These are phyloP conservation scores for Eimeria nieschulzi DNA, from an alignment of 169 alveolate species.

Conservation along the genomic window DNA sequence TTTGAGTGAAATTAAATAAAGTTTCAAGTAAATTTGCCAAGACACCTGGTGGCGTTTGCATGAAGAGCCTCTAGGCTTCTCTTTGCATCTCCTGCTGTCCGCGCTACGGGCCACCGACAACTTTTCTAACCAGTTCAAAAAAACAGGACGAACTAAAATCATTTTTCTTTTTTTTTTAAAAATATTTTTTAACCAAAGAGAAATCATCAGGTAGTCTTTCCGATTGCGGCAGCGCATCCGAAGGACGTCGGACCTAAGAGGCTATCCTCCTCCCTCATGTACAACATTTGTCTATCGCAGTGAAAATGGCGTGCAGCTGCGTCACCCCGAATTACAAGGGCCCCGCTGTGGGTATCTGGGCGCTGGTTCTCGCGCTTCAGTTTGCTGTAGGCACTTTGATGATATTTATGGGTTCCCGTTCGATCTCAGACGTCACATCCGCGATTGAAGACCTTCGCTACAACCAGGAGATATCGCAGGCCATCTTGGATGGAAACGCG, in stretches of 20 bases:
- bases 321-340: conserved; percentile 37
- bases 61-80: too few species aligned
- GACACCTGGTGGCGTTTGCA: too few species aligned
- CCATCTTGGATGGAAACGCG: neutral
- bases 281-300: conserved; percentile 79
- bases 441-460: neutral
- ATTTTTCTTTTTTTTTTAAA: too few species aligned
- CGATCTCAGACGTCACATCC: neutral
- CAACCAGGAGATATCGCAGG: neutral
- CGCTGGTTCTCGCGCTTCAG: conserved; percentile 45
- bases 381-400: conserved; percentile 37
- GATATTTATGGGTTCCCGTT: conserved; percentile 25
- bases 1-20: too few species aligned
- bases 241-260: conserved; percentile 76
- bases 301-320: conserved; percentile 32
- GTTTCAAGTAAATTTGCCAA: too few species aligned
- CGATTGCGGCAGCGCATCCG: too few species aligned
- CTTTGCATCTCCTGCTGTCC: too few species aligned
- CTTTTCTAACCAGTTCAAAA: too few species aligned
- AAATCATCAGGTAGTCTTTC: too few species aligned
- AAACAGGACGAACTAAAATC: too few species aligned
- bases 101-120: too few species aligned
- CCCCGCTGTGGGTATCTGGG: conserved; percentile 70
- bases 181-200: too few species aligned
- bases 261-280: conserved; percentile 89